phyloP scores from a whole-genome alignment of 768 basidiomycete genomes.

The Porpolomopsis calyptriformis region DNA sequence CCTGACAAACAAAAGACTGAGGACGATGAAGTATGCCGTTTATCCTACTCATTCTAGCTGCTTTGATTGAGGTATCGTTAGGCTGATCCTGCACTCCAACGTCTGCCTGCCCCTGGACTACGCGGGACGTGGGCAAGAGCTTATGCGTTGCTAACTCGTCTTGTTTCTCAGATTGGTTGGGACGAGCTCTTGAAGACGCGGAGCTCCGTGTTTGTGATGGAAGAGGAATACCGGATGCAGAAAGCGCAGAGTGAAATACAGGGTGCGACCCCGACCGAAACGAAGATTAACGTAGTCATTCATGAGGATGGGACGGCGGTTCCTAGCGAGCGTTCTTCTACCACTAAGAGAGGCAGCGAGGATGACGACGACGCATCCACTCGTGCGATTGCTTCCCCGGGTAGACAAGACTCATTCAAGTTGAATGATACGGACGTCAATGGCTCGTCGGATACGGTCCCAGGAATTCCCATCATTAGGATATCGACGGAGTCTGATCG shows the following conservation, averaged over 20 bases:
- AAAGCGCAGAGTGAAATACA: conserved; percentile 71
- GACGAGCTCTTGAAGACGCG: conserved; percentile 94
- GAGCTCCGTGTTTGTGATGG: conserved; percentile 97
- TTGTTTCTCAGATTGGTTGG: conserved; percentile 95
- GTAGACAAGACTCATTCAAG: conserved; percentile 16
- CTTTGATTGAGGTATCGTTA: conserved; percentile 17
- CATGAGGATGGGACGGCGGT: conserved; percentile 53
- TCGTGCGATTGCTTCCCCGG: conserved; percentile 42
- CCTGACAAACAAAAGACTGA: conserved; percentile 75
- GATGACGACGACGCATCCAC: conserved; percentile 65
- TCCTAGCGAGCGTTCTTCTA: conserved; percentile 15
- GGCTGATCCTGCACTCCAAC: conserved; percentile 88
- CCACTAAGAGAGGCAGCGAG: conserved; percentile 14
- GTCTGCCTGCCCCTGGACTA: conserved; percentile 90
- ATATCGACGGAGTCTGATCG: conserved; percentile 21
- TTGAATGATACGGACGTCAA: conserved; percentile 16
- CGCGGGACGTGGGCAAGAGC: conserved; percentile 95
- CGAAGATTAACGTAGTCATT: conserved; percentile 35
- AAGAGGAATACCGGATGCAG: conserved; percentile 97
- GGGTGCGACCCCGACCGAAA: conserved; percentile 20
- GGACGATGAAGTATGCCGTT: conserved; percentile 61
- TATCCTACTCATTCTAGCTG: background rate
- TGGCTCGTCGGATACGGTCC: conserved; percentile 12
- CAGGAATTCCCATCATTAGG: conserved; percentile 9
- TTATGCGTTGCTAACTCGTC: conserved; percentile 78